A percentile compares a stretch with the other conserved stretches of the same genome.
phyloP scores from a whole-genome alignment of 225 moss, liverwort and hornwort genomes.

The Polytrichum formosum region DNA sequence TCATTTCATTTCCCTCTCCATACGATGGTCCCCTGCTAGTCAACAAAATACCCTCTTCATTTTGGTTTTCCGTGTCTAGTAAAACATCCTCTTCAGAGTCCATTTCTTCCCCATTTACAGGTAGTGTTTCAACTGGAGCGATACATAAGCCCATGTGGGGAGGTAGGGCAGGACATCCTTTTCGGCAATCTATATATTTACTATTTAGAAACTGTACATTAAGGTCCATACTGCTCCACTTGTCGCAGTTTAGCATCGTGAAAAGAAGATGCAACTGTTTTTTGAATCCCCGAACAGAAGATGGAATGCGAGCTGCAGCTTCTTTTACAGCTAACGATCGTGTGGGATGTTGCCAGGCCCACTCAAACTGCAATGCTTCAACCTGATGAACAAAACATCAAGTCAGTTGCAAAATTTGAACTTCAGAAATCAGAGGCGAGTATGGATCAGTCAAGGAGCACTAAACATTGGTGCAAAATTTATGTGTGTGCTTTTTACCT shows the following conservation, averaged over 20 bases:
- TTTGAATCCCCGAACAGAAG: conserved; percentile 72
- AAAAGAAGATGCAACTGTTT: conserved; percentile 58
- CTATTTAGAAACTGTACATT: conserved; percentile 60
- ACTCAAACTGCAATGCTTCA: conserved; percentile 91
- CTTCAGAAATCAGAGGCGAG: not conserved
- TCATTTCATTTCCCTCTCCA: not conserved
- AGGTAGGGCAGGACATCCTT: conserved; percentile 61
- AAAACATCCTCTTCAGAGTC: conserved; percentile 38
- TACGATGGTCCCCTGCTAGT: conserved; percentile 4
- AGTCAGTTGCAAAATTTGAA: not conserved
- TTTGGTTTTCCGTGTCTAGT: conserved; percentile 26
- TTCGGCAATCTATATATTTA: conserved; percentile 46
- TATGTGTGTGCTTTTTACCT: too few species aligned
- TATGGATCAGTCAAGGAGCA: too few species aligned
- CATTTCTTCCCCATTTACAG: conserved; percentile 29
- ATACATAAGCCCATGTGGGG: conserved; percentile 63
- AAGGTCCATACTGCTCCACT: conserved; percentile 60
- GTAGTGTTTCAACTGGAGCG: conserved; percentile 58
- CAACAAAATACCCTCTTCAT: not conserved
- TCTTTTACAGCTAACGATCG: conserved; percentile 81
- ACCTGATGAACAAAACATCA: conserved; percentile 33
- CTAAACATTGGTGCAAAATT: too few species aligned
- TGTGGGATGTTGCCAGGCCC: conserved; percentile 98
- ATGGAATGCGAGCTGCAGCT: conserved; percentile 65
- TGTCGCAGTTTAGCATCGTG: conserved; percentile 61